Conservation (phyloP, 1,284 basidiomycete genomes). For the Rhodotorula sp. region DNA sequence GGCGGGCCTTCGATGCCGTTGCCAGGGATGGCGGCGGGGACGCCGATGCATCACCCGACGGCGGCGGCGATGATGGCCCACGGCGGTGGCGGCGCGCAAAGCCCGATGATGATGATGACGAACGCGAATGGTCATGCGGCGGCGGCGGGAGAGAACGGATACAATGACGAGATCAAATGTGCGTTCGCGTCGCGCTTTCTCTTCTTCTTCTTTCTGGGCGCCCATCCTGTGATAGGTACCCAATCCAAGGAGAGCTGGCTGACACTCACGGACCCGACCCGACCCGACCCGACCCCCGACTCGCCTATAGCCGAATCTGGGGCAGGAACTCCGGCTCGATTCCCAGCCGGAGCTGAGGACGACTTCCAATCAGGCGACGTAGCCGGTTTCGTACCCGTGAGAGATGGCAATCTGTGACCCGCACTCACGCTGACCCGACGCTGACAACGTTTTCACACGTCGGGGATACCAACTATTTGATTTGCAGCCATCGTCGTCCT, state of each 20-base stretch:
- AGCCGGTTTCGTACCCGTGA: constrained; percentile 18
- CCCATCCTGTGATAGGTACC: no score
- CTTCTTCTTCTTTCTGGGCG: no score
- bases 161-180: constrained; percentile 13
- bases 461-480: no score
- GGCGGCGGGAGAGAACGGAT: neutral
- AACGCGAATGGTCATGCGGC: neutral
- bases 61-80: neutral
- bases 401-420: neutral
- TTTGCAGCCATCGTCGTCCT: constrained; percentile 13
- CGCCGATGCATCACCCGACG: neutral
- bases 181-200: neutral
- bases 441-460: no score
- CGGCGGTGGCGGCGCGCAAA: neutral
- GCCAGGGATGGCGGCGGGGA: constrained; percentile 1
- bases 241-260: no score
- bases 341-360: neutral
- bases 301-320: neutral
- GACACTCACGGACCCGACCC: no score
- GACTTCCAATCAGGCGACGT: constrained; percentile 28
- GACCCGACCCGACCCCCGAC: no score
- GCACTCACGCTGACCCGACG: no score
- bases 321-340: neutral
- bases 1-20: no score
- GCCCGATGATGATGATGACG: neutral